Evolutionary conservation across 495 filamentous ascomycete genomes (phyloP).

Genomic region (Penicillium coffeae): DNA sequence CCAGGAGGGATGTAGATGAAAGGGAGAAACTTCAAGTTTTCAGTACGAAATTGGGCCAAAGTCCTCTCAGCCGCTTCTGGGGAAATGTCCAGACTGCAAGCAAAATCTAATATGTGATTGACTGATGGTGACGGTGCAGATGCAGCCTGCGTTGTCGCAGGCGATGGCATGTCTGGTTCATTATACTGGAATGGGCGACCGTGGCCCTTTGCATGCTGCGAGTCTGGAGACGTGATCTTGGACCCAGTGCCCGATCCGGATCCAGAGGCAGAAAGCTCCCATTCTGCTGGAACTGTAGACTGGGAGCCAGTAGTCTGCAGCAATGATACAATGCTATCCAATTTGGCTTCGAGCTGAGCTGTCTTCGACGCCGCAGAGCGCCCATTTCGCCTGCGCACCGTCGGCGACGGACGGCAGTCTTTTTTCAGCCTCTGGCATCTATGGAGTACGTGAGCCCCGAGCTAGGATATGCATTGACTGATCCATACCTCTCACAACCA

Average conservation of each 20-base stretch:
- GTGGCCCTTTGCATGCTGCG: slow-evolving; percentile 1
- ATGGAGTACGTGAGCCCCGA: neutral
- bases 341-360: slow-evolving; percentile 47
- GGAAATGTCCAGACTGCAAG: slow-evolving; percentile 15
- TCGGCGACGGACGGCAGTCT: slow-evolving; percentile 34
- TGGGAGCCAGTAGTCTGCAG: slow-evolving; percentile 28
- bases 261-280: slow-evolving; percentile 6
- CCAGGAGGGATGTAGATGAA: slow-evolving; percentile 42
- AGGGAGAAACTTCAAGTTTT: slow-evolving; percentile 41
- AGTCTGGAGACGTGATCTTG: neutral
- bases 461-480: neutral
- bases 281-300: slow-evolving; percentile 10
- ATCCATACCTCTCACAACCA: slow-evolving; percentile 45
- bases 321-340: slow-evolving; percentile 47
- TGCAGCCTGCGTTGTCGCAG: neutral
- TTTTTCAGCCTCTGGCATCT: slow-evolving; percentile 50
- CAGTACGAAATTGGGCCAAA: slow-evolving; percentile 36
- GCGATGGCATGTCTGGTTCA: slow-evolving; percentile 13
- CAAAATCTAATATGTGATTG: slow-evolving; percentile 8
- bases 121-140: slow-evolving; percentile 1
- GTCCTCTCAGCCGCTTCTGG: slow-evolving; percentile 35
- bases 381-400: slow-evolving; percentile 30
- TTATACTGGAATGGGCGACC: neutral
- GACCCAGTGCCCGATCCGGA: neutral
- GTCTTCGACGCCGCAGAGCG: slow-evolving; percentile 26